These are phyloP conservation scores for Carex sylvatica DNA, from an alignment of 202 grass and related monocot species.

Conservation along the genomic window DNA sequence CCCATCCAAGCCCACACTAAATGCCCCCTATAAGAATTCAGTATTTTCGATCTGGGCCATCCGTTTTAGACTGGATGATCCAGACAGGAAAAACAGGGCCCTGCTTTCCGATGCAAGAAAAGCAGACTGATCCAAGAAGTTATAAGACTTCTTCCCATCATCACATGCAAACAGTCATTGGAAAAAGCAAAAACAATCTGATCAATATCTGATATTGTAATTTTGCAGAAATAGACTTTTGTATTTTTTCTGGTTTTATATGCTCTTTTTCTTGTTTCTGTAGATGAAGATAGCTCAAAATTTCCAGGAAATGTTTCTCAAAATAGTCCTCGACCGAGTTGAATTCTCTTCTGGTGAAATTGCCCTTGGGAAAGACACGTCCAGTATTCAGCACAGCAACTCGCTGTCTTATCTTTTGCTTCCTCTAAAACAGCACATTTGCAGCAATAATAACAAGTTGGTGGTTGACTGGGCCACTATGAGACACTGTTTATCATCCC, in stretches of 20 bases:
- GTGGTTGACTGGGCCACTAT: conserved; percentile 79
- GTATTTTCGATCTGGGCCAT: neutral
- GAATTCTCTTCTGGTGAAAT: conserved; percentile 59
- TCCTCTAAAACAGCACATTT: conserved; percentile 61
- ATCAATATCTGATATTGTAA: conserved; percentile 16
- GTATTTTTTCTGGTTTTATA: conserved; percentile 15
- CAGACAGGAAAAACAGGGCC: neutral
- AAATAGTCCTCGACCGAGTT: conserved; percentile 72
- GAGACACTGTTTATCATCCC: conserved; percentile 71
- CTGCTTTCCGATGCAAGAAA: neutral
- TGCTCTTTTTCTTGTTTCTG: conserved; percentile 19
- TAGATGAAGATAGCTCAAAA: conserved; percentile 69
- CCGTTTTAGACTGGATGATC: neutral
- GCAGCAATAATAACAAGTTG: conserved; percentile 38
- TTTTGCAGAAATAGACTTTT: conserved; percentile 9
- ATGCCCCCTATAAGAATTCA: neutral
- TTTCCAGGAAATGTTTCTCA: conserved; percentile 97
- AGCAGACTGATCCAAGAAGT: neutral
- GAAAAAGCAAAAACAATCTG: neutral
- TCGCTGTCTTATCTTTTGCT: conserved; percentile 84
- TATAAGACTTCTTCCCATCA: neutral
- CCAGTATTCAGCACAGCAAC: conserved; percentile 30
- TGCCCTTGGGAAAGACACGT: conserved; percentile 39
- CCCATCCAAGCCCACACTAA: neutral
- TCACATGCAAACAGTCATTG: neutral